Conservation (phyloP, 2,329 filamentous ascomycete genomes). For the Aquanectria penicillioides region DNA sequence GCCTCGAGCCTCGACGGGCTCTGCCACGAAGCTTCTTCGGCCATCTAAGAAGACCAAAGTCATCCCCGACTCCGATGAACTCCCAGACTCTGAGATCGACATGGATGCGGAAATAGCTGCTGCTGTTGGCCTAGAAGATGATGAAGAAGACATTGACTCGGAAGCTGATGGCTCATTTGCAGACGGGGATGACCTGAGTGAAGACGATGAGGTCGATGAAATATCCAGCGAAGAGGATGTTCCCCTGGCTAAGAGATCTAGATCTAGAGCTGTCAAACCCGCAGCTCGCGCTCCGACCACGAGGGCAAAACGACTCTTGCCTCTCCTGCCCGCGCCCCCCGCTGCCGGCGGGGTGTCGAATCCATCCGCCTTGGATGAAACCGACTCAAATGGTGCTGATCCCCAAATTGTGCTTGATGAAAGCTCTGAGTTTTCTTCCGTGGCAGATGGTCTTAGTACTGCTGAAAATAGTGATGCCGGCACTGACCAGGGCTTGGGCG, state of each 20-base stretch:
- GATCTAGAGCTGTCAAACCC: not conserved
- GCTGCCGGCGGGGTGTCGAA: not conserved
- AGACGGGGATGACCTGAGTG: constrained; percentile 28
- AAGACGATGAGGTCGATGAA: constrained; percentile 26
- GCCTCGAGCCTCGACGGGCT: constrained; percentile 34
- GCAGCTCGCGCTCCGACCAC: not conserved
- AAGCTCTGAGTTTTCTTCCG: constrained; percentile 12
- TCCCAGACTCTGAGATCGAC: constrained; percentile 36
- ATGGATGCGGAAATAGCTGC: constrained; percentile 46
- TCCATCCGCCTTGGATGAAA: not conserved
- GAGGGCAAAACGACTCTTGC: not conserved
- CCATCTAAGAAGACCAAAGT: constrained; percentile 44
- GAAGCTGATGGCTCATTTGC: constrained; percentile 29
- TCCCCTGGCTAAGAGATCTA: constrained; percentile 28
- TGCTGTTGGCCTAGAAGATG: constrained; percentile 30
- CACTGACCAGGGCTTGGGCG: constrained; percentile 20
- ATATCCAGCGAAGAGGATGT: constrained; percentile 44
- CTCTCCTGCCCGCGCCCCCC: not conserved
- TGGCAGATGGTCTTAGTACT: constrained; percentile 12
- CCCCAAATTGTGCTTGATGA: constrained; percentile 1
- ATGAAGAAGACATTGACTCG: constrained; percentile 20
- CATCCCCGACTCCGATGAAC: constrained; percentile 45
- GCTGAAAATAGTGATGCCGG: constrained; percentile 35
- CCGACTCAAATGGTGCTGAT: not conserved
- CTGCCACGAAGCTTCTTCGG: constrained; percentile 28